Evolutionary conservation across 495 filamentous ascomycete genomes (phyloP).

Genomic region (Bathelium albidoporum): DNA sequence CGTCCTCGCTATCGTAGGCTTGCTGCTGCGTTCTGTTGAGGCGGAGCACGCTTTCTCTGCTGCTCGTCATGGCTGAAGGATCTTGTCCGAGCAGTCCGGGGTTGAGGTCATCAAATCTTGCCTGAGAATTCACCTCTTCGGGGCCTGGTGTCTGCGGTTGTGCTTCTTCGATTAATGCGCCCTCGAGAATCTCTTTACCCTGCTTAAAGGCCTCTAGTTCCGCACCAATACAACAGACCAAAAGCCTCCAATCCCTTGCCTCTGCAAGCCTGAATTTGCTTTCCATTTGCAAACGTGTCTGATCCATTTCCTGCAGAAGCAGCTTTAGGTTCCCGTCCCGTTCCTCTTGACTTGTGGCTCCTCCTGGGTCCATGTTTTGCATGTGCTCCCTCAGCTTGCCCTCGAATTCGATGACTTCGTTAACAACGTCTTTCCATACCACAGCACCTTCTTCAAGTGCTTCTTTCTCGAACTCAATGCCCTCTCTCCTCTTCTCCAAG

Average conservation of each 20-base stretch:
- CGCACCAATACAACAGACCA: constrained; percentile 79
- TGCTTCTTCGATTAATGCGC: constrained; percentile 30
- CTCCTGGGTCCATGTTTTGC: constrained; percentile 11
- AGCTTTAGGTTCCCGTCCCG: constrained; percentile 31
- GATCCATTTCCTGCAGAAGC: constrained; percentile 47
- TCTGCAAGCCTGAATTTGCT: constrained; percentile 49
- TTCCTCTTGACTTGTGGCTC: constrained; percentile 7
- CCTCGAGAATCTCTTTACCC: constrained; percentile 53
- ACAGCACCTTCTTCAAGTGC: constrained; percentile 77
- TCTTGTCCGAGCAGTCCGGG: constrained; percentile 7
- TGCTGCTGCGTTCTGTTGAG: constrained; percentile 4
- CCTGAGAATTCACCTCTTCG: constrained; percentile 10
- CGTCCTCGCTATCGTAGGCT: constrained; percentile 21
- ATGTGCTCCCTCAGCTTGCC: constrained; percentile 48
- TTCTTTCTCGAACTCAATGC: constrained; percentile 55
- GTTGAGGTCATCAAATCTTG: neutral
- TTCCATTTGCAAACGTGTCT: constrained; percentile 49
- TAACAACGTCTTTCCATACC: constrained; percentile 65
- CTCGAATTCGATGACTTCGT: constrained; percentile 60
- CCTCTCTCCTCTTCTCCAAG: constrained; percentile 45
- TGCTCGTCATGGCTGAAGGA: constrained; percentile 12
- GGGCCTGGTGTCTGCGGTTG: constrained; percentile 6
- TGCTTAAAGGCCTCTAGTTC: constrained; percentile 76
- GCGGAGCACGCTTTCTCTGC: constrained; percentile 16
- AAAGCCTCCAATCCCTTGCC: constrained; percentile 68